Percentiles rank a stretch among this genome's conserved stretches.
Conservation (phyloP, 2,329 filamentous ascomycete genomes). For the Colletotrichum tropicicola region DNA sequence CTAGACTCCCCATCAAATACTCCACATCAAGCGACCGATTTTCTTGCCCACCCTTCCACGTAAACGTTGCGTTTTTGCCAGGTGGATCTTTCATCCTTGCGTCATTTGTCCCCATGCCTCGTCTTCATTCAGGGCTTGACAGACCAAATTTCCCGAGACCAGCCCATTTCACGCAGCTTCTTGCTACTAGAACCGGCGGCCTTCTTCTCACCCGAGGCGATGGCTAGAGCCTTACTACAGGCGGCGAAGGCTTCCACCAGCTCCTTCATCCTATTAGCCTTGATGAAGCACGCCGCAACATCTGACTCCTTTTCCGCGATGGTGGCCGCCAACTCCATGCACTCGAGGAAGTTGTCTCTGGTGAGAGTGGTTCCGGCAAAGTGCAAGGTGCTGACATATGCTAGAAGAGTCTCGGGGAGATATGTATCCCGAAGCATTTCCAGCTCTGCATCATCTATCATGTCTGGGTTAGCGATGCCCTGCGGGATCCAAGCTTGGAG, state of each 20-base stretch:
- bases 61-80: too few species aligned
- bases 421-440: conserved; percentile 77
- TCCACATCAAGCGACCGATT: too few species aligned
- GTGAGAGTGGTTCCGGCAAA: conserved; percentile 79
- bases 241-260: conserved; percentile 80
- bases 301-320: conserved; percentile 78
- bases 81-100: too few species aligned
- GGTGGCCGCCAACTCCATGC: conserved; percentile 83
- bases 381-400: conserved; percentile 83
- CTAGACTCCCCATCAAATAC: too few species aligned
- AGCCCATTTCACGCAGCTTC: conserved; percentile 69
- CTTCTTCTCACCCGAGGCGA: conserved; percentile 64
- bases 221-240: conserved; percentile 76
- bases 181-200: conserved; percentile 59
- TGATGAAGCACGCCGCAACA: conserved; percentile 70
- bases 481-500: background rate
- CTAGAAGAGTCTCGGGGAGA: conserved; percentile 85
- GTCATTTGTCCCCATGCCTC: too few species aligned
- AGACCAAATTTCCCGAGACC: conserved; percentile 71
- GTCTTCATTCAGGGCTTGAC: conserved; percentile 56
- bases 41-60: too few species aligned
- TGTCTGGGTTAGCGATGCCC: background rate
- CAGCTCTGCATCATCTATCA: conserved; percentile 56
- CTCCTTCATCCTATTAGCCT: conserved; percentile 76
- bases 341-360: conserved; percentile 80